phyloP scores from a whole-genome alignment of 768 basidiomycete species.

The Suillus sp. region DNA sequence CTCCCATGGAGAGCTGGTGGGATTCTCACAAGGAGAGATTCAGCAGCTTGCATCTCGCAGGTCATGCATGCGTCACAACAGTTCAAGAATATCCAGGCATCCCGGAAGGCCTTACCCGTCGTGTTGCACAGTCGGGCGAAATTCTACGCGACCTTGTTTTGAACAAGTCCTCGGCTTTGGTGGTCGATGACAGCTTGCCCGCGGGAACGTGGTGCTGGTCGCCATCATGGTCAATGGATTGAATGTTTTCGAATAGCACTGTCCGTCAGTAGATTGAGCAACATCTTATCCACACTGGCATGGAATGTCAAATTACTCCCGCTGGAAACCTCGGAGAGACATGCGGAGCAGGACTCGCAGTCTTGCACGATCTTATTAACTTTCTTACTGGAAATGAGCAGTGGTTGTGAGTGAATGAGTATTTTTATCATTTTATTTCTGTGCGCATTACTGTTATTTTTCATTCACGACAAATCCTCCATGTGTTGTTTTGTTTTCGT shows the following conservation, averaged over 20 bases:
- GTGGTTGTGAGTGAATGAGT: background rate
- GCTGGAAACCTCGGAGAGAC: background rate
- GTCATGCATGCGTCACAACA: no score
- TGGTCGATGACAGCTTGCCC: background rate
- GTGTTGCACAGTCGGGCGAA: no score
- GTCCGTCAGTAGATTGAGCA: constrained; percentile 10
- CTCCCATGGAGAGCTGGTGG: no score
- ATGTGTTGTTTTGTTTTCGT: background rate
- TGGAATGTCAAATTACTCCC: background rate
- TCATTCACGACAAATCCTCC: background rate
- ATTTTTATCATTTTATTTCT: background rate
- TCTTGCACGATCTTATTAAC: background rate
- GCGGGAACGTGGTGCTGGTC: constrained; percentile 17
- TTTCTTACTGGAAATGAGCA: no score
- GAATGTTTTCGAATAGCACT: constrained; percentile 4
- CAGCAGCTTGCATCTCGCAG: no score
- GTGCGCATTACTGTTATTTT: background rate
- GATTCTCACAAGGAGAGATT: no score
- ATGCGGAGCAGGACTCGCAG: background rate
- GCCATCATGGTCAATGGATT: constrained; percentile 19
- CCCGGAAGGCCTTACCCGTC: no score
- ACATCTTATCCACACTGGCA: background rate
- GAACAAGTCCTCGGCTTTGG: no score
- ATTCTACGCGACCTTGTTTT: no score
- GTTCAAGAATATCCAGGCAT: no score